phyloP scores from a whole-genome alignment of 116 monocot genomes.

The Phalaenopsis hybrid region DNA sequence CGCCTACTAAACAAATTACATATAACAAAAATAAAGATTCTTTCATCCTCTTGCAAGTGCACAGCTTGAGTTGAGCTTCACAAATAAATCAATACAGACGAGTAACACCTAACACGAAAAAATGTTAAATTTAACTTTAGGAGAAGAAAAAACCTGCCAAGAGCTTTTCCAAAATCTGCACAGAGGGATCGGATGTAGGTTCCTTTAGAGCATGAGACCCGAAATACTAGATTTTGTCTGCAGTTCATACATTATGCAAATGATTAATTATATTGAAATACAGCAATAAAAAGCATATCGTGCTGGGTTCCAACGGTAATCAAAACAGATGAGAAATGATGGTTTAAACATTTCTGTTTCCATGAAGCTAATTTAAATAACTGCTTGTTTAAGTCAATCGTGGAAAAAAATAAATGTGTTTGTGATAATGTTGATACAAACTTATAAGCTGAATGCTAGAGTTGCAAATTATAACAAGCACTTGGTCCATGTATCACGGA shows the following conservation, averaged over 20 bases:
- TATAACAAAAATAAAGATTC: not conserved
- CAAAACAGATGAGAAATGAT: not conserved
- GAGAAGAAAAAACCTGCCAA: conserved; percentile 60
- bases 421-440: not conserved
- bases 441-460: not conserved
- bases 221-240: conserved; percentile 93
- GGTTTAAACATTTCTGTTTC: not conserved
- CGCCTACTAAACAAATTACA: not conserved
- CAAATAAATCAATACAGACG: not conserved
- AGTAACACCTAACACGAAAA: not conserved
- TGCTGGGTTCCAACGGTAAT: not conserved
- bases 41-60: not conserved
- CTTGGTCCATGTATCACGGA: not conserved
- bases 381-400: not conserved
- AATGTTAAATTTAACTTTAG: not conserved
- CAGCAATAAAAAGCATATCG: not conserved
- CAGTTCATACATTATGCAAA: conserved; percentile 5
- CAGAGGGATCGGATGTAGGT: conserved; percentile 97
- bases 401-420: not conserved
- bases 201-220: conserved; percentile 97
- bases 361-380: not conserved
- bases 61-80: not conserved
- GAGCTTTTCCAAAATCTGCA: conserved; percentile 95
- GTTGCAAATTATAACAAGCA: not conserved
- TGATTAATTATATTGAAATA: not conserved